A percentile compares a stretch with the other conserved stretches of the same genome.
Conservation (phyloP, 176 grass and related monocot species). For the Avena eriantha region DNA sequence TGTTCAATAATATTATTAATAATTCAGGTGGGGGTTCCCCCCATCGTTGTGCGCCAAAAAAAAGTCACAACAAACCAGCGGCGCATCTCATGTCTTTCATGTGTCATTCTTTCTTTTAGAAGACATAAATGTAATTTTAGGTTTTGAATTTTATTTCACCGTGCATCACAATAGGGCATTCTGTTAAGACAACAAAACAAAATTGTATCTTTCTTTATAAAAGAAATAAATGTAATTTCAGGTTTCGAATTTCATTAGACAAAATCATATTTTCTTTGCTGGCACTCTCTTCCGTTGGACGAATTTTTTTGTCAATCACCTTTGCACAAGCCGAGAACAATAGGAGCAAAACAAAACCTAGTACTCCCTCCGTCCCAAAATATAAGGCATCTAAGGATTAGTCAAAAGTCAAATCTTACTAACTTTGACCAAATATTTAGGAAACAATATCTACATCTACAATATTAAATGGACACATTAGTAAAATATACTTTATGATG, state of each 20-base stretch:
- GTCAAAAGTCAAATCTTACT: no score
- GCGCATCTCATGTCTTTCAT: neutral
- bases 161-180: neutral
- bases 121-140: neutral
- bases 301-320: neutral
- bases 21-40: neutral
- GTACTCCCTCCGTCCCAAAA: no score
- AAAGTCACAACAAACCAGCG: neutral
- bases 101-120: neutral
- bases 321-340: neutral
- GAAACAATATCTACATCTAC: no score
- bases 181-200: conserved; percentile 1
- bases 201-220: neutral
- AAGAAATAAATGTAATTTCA: neutral
- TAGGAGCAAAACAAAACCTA: neutral
- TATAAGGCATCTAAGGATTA: no score
- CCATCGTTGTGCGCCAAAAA: neutral
- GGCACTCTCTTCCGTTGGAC: neutral
- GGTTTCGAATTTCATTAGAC: neutral
- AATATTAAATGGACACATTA: no score
- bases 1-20: neutral
- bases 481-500: no score
- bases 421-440: no score
- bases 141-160: neutral
- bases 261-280: neutral